phyloP scores from a whole-genome alignment of 176 grass and related monocot genomes.

The Chloris gayana region DNA sequence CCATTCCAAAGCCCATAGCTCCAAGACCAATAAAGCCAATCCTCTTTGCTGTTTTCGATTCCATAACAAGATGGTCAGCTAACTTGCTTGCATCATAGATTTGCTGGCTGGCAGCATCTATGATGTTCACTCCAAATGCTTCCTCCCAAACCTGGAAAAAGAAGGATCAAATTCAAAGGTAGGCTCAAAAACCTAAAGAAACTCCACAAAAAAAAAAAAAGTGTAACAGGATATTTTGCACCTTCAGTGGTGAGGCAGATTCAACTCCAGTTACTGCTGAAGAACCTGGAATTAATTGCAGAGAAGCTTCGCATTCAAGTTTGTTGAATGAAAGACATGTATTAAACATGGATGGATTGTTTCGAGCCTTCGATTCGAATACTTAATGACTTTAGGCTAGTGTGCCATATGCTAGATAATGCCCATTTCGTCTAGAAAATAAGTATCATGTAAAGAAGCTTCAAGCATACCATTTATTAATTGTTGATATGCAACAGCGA shows the following conservation, averaged over 20 bases:
- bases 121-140: constrained; percentile 78
- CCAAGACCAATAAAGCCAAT: constrained; percentile 97
- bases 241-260: constrained; percentile 72
- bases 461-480: constrained; percentile 77
- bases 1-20: constrained; percentile 99
- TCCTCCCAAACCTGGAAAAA: constrained; percentile 81
- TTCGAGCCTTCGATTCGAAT: not conserved
- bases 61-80: constrained; percentile 60
- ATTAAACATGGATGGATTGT: not conserved
- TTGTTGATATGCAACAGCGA: constrained; percentile 73
- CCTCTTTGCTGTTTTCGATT: constrained; percentile 66
- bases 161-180: constrained; percentile 33
- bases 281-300: constrained; percentile 59
- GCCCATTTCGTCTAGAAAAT: constrained; percentile 4
- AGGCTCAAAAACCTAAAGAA: constrained; percentile 27
- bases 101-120: constrained; percentile 69
- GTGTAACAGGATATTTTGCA: constrained; percentile 42
- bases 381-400: not conserved
- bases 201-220: not conserved
- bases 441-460: constrained; percentile 16
- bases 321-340: not conserved
- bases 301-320: constrained; percentile 29
- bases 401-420: not conserved
- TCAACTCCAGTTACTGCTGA: constrained; percentile 51
- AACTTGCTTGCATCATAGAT: constrained; percentile 75